Evolutionary conservation across 2,329 filamentous ascomycete species (phyloP), one percentile per base, ranked within the genome.

Genomic region (Alternaria gaisen): DNA sequence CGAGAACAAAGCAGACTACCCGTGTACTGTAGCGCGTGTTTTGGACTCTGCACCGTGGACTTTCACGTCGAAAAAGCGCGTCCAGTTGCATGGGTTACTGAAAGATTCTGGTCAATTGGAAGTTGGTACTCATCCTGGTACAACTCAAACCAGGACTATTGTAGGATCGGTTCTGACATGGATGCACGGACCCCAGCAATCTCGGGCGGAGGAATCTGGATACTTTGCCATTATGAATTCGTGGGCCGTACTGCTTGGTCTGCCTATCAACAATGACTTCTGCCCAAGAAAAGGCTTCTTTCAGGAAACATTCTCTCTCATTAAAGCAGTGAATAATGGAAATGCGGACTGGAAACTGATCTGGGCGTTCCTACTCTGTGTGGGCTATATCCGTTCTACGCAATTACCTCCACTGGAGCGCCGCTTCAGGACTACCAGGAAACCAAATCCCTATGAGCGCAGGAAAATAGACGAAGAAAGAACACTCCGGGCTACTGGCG

Each of bases 341-440:
- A 11, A 54, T n/a, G 56, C 58, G 12, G 62, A 71, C 46, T 67
- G 61, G 60, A 64, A 56, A 26, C 53, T 71, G 4, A 63, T 70
- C 18, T 66, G 47, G 58, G 58, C 61, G 0, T 65, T 66, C 30
- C 38, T 70, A 28, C 53, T 42, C 3, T 67, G 68, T 32, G 18
- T 51, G 2, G 48, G 53, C 1, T 68, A 63, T 30, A 53, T 65
- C 1, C 24, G 6, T 6, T 56, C 32, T 2, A 38, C 22, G 7
- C 22, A 43, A 12, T 9, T 22, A 12, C 58, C 54, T 38, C 12
- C 20, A 18, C 5, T 4, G 1, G n/a, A 56, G 14, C 53, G 50
- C 14, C 43, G 54, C 11, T 61, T 61, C 44, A 51, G n/a, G 32
- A 20, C 30, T 11, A 26, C 32, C 11, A 24, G 14, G 16, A 22